A percentile compares a stretch with the other conserved stretches of the same genome.
These are phyloP conservation scores for Cymbopogon flexuosus DNA, from an alignment of 202 grass and related monocot genomes.

Conservation along the genomic window DNA sequence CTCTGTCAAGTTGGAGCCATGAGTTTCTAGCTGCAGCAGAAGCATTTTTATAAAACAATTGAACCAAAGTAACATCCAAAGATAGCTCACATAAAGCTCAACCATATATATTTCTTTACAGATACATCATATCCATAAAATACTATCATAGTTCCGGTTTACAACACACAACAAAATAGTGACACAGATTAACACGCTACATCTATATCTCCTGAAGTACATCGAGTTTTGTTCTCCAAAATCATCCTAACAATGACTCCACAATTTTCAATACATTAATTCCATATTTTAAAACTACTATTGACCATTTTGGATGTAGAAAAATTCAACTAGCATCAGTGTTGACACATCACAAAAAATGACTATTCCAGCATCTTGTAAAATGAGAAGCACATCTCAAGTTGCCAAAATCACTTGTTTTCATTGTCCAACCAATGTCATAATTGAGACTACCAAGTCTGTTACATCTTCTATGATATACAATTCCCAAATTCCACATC, in stretches of 20 bases:
- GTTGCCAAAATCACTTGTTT: neutral
- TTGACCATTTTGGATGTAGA: neutral
- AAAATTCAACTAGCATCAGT: no score
- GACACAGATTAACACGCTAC: neutral
- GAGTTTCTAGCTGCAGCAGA: slow-evolving; percentile 80
- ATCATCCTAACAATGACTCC: neutral
- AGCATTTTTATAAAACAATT: slow-evolving; percentile 26
- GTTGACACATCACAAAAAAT: neutral
- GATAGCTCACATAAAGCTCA: neutral
- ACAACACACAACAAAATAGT: neutral
- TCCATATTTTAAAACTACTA: neutral
- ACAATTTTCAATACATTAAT: neutral
- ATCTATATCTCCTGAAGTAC: neutral
- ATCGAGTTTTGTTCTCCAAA: neutral
- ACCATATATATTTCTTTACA: neutral
- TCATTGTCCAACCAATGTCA: neutral
- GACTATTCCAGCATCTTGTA: neutral
- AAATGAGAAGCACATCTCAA: neutral
- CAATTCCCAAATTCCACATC: neutral
- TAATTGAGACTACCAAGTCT: neutral
- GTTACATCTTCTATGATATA: neutral
- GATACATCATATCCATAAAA: neutral
- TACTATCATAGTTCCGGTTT: neutral
- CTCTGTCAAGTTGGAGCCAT: slow-evolving; percentile 88
- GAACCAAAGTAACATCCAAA: neutral